Evolutionary conservation across 1,284 basidiomycete species (phyloP).

Genomic region (Ceratorhiza oryzae-sativae): DNA sequence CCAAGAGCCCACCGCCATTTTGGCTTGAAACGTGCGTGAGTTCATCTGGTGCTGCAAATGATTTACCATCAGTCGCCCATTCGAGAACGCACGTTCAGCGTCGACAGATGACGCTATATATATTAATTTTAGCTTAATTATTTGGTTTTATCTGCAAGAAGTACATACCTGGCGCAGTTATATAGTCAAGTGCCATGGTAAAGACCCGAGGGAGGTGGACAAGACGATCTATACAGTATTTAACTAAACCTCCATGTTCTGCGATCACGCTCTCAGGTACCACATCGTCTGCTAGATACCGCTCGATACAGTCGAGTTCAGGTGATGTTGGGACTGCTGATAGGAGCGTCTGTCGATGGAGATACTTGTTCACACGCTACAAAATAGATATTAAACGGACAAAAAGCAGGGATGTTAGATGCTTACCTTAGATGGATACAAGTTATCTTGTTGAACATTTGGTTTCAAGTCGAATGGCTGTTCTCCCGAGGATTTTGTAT

Average conservation of each 20-base stretch:
- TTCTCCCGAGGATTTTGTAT: not conserved
- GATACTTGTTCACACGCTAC: not conserved
- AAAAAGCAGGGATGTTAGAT: not conserved
- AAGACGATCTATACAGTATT: not conserved
- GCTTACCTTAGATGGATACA: not conserved
- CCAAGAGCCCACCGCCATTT: slow-evolving; percentile 33
- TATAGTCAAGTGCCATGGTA: slow-evolving; percentile 9
- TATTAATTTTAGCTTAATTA: not conserved
- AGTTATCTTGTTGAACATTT: not conserved
- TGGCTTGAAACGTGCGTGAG: not conserved
- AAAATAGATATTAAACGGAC: not conserved
- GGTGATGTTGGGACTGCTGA: not conserved
- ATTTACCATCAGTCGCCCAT: slow-evolving; percentile 5
- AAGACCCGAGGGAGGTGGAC: not conserved
- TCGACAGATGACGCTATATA: slow-evolving; percentile 13
- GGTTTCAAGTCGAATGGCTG: not conserved
- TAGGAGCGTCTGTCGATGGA: not conserved
- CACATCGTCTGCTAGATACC: not conserved
- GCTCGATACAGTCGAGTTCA: not conserved
- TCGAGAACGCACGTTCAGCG: slow-evolving; percentile 25
- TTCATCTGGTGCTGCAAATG: slow-evolving; percentile 13
- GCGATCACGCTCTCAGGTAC: not conserved
- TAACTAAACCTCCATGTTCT: slow-evolving; percentile 2
- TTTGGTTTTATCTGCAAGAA: not conserved
- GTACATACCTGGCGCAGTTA: slow-evolving; percentile 19